A percentile compares a stretch with the other conserved stretches of the same genome.
Evolutionary conservation across 1,284 basidiomycete genomes (phyloP).

Genomic region (Sanguinoderma infundibulare): DNA sequence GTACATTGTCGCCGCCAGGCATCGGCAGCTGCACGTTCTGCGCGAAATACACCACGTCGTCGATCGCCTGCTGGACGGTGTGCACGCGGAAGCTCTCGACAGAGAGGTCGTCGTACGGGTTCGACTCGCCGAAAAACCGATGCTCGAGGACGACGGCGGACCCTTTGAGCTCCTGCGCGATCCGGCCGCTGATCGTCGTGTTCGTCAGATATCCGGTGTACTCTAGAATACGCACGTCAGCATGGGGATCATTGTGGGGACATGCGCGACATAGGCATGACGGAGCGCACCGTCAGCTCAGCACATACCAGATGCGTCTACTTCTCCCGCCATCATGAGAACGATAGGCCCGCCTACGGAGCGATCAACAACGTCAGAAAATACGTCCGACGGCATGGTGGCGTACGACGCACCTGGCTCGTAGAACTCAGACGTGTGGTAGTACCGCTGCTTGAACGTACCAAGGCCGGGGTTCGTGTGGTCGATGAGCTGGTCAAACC

Average conservation of each 20-base stretch:
- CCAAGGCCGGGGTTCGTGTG: slow-evolving; percentile 67
- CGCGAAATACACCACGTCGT: too few species aligned
- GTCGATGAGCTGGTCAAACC: slow-evolving; percentile 75
- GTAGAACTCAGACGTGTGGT: slow-evolving; percentile 69
- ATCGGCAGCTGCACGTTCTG: too few species aligned
- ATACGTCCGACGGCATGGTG: not conserved
- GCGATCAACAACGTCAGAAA: not conserved
- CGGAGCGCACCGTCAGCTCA: too few species aligned
- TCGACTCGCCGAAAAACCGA: slow-evolving; percentile 56
- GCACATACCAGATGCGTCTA: slow-evolving; percentile 44
- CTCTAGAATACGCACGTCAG: too few species aligned
- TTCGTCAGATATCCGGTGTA: slow-evolving; percentile 67
- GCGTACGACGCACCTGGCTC: slow-evolving; percentile 44
- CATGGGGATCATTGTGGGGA: too few species aligned
- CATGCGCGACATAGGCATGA: too few species aligned
- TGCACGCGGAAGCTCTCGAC: slow-evolving; percentile 61
- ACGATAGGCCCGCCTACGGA: slow-evolving; percentile 68
- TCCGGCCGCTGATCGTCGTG: slow-evolving; percentile 62
- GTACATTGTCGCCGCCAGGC: slow-evolving; percentile 58
- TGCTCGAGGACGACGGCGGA: slow-evolving; percentile 65
- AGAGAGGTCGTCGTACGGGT: slow-evolving; percentile 65
- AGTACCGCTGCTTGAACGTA: slow-evolving; percentile 77
- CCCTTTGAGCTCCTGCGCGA: slow-evolving; percentile 70
- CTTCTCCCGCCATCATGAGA: slow-evolving; percentile 55
- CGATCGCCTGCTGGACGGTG: slow-evolving; percentile 76